Base-by-base conservation (phyloP, 306 rosid genomes). In the Clitoria ternatea region DNA sequence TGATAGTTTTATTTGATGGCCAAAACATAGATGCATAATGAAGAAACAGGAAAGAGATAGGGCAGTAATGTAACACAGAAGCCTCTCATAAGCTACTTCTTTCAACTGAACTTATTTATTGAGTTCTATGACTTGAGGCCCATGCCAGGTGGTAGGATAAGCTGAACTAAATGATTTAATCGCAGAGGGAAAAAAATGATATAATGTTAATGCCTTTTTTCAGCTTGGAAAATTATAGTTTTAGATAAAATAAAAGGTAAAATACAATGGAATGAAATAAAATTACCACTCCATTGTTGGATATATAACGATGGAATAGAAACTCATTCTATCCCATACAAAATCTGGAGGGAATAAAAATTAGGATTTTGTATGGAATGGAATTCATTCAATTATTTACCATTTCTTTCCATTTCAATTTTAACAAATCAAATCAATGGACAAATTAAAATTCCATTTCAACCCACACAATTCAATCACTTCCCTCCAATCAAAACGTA, bases 61-160 rank as follows among this genome's bases (percentile, higher is more conserved):
- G 29, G 18, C 15, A 27, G 57, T 17, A 15, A 7, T 65, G 18
- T 44, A 7, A 15, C 22, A 24, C 26, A 43, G 10, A 39, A 43
- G 19, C 26, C 8, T 44, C 15, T 66, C 30, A 18, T 60, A 36
- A 59, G 66, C 47, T 30, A 18, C n/a, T 10, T 60, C 43, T 44
- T 66, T 66, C 33, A 12, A n/a, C 32, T 30, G 47, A 48, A 48
- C 72, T 66, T 48, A 33, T 48, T 66, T 48, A 20, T 48, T 30
- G 19, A 66, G 30, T 66, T 32, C 33, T 48, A 48, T 32, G 61
- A 47, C 72, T 48, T 10, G 72, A 48, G 9, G 10, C 43, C 37
- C 61, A 18, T 47, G 45, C 23, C 55, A 42, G 53, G 22, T 13
- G 19, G 53, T 40, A 32, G 30, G 45, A 66, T 48, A 19, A 19